Percentiles rank a stretch among this genome's conserved stretches.
Conservation (phyloP, 805 yeast species). For the Starmerella powellii region DNA sequence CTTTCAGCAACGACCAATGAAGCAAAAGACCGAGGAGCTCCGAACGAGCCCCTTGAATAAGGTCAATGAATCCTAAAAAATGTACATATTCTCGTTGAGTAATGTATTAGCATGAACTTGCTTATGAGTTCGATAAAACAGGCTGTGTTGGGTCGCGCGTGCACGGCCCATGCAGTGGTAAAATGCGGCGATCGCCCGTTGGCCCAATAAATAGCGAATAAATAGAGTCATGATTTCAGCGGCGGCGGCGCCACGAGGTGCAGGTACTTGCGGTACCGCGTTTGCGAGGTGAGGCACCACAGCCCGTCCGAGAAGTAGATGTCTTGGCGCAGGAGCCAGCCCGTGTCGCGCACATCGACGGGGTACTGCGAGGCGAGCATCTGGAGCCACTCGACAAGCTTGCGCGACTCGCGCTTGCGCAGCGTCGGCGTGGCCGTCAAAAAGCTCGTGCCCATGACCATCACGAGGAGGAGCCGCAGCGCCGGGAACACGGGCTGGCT, state of each 20-base stretch:
- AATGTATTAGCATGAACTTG: no score
- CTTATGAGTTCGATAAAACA: no score
- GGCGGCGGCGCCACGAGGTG: conserved; percentile 18
- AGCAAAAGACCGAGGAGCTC: no score
- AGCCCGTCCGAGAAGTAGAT: conserved; percentile 20
- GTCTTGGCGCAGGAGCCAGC: conserved; percentile 12
- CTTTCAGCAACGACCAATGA: no score
- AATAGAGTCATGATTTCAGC: conserved; percentile 1
- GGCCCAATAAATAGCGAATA: not conserved
- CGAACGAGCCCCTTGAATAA: no score
- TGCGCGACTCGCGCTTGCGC: conserved; percentile 12
- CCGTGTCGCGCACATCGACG: conserved; percentile 18
- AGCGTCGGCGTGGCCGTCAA: conserved; percentile 5
- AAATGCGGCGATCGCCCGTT: not conserved
- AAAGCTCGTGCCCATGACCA: conserved; percentile 12
- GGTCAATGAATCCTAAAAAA: no score
- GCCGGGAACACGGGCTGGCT: conserved; percentile 6
- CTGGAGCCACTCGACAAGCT: conserved; percentile 19
- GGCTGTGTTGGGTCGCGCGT: no score
- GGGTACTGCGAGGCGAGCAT: conserved; percentile 17
- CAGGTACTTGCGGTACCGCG: conserved; percentile 12
- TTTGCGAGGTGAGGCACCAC: conserved; percentile 21
- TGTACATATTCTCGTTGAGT: no score
- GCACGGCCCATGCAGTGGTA: no score
- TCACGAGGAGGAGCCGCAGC: conserved; percentile 11